These are phyloP conservation scores for Pyrenophora tritici-repentis DNA, from an alignment of 2,329 filamentous ascomycete genomes.

Conservation along the genomic window DNA sequence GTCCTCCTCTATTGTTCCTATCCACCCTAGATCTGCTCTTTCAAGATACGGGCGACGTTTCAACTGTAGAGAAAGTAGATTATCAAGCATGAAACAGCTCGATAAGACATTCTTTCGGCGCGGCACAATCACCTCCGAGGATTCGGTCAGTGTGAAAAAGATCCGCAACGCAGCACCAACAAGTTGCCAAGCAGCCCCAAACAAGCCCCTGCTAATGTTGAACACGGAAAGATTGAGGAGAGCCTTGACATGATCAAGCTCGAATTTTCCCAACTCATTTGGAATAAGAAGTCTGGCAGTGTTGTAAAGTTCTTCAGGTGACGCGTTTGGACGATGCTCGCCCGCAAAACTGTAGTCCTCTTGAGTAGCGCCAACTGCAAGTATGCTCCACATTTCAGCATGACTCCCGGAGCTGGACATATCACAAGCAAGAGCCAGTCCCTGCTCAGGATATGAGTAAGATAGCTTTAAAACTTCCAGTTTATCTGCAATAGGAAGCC, in stretches of 20 bases:
- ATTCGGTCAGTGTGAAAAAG: constrained; percentile 48
- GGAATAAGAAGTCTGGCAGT: constrained; percentile 36
- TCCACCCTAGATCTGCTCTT: constrained; percentile 52
- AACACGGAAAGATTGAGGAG: constrained; percentile 61
- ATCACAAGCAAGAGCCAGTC: constrained; percentile 40
- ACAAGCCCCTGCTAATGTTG: constrained; percentile 63
- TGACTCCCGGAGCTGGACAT: constrained; percentile 43
- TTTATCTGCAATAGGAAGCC: constrained; percentile 74
- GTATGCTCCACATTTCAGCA: constrained; percentile 53
- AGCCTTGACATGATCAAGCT: constrained; percentile 49
- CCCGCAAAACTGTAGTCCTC: not conserved
- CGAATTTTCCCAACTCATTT: constrained; percentile 33
- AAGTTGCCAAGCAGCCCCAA: constrained; percentile 65
- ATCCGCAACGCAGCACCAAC: constrained; percentile 66
- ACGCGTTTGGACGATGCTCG: constrained; percentile 6
- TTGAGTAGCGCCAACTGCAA: constrained; percentile 47
- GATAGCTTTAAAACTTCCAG: constrained; percentile 63
- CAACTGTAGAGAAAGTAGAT: constrained; percentile 58
- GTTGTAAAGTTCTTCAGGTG: constrained; percentile 24
- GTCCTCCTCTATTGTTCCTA: constrained; percentile 63
- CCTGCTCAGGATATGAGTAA: constrained; percentile 57
- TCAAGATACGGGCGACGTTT: constrained; percentile 57
- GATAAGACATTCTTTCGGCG: constrained; percentile 52
- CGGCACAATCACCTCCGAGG: constrained; percentile 33
- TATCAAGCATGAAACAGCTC: constrained; percentile 67